Evolutionary conservation across 2,329 filamentous ascomycete genomes (phyloP).

Genomic region (Fusarium chlamydosporum): DNA sequence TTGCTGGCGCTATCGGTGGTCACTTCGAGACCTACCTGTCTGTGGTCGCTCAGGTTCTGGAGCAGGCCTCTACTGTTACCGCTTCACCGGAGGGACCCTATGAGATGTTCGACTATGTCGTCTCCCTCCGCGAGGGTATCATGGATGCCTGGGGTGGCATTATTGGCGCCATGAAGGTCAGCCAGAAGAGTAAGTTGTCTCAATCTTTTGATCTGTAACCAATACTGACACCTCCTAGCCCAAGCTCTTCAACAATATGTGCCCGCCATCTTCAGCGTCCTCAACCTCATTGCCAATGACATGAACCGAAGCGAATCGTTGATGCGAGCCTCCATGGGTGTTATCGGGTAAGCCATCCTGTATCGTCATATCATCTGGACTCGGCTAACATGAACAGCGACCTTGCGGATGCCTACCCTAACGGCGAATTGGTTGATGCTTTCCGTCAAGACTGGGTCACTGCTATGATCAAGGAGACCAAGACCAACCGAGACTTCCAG

Average conservation of each 20-base stretch:
- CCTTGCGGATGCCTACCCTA: conserved; percentile 92
- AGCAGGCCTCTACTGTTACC: conserved; percentile 89
- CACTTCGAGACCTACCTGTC: conserved; percentile 94
- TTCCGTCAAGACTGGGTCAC: conserved; percentile 95
- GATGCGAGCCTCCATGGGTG: conserved; percentile 95
- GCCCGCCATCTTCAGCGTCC: conserved; percentile 86
- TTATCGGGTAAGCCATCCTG: conserved; percentile 81
- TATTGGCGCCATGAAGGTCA: conserved; percentile 91
- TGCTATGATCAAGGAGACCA: conserved; percentile 90
- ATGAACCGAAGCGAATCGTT: conserved; percentile 91
- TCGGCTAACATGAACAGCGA: conserved; percentile 71
- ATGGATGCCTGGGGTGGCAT: conserved; percentile 99
- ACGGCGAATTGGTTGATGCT: conserved; percentile 84
- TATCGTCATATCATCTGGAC: background rate
- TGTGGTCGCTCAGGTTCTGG: conserved; percentile 92
- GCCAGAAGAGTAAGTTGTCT: conserved; percentile 76
- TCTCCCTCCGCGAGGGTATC: conserved; percentile 94
- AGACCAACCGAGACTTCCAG: conserved; percentile 88
- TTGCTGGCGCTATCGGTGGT: conserved; percentile 92
- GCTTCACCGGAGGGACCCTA: conserved; percentile 84
- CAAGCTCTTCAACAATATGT: conserved; percentile 82
- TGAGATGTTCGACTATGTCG: conserved; percentile 97
- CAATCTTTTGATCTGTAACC: background rate
- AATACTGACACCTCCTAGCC: conserved; percentile 64
- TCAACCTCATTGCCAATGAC: conserved; percentile 84